phyloP scores from a whole-genome alignment of 768 basidiomycete species.

The Paxillus involutus region DNA sequence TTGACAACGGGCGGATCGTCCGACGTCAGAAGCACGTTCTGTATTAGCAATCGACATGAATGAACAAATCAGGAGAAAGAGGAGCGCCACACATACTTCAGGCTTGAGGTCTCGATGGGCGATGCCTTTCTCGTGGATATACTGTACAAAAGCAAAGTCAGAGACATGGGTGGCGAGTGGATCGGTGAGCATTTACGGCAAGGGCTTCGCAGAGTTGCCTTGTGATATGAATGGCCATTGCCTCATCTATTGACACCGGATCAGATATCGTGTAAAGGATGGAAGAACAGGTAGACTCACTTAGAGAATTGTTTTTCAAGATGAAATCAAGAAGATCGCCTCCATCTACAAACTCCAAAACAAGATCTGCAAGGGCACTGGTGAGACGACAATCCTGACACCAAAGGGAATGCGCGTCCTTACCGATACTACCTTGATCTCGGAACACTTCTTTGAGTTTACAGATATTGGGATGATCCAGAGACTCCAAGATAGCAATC shows the following conservation, averaged over 20 bases:
- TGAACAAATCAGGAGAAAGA: conserved; percentile 2
- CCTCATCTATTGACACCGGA: conserved; percentile 43
- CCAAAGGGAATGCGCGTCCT: conserved; percentile 22
- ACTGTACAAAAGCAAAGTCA: conserved; percentile 33
- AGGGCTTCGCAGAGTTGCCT: conserved; percentile 83
- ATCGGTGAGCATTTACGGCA: conserved; percentile 44
- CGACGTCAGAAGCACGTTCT: conserved; percentile 84
- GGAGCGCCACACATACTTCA: conserved; percentile 43
- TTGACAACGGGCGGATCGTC: conserved; percentile 73
- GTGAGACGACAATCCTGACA: conserved; percentile 19
- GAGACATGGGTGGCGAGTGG: not conserved
- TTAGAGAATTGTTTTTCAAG: conserved; percentile 53
- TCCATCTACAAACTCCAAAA: conserved; percentile 83
- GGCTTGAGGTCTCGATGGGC: conserved; percentile 95
- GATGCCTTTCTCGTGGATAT: conserved; percentile 73
- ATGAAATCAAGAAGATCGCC: conserved; percentile 89
- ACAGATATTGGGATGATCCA: conserved; percentile 84
- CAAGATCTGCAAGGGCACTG: conserved; percentile 54
- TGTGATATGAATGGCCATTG: conserved; percentile 64
- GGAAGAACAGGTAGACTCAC: conserved; percentile 40
- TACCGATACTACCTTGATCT: conserved; percentile 62
- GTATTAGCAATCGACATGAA: conserved; percentile 1
- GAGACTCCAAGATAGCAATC: conserved; percentile 72
- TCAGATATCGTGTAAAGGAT: not conserved
- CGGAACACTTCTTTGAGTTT: conserved; percentile 75